A percentile compares a stretch with the other conserved stretches of the same genome.
phyloP scores from a whole-genome alignment of 441 rosid genomes.

The Biscutella auriculata region DNA sequence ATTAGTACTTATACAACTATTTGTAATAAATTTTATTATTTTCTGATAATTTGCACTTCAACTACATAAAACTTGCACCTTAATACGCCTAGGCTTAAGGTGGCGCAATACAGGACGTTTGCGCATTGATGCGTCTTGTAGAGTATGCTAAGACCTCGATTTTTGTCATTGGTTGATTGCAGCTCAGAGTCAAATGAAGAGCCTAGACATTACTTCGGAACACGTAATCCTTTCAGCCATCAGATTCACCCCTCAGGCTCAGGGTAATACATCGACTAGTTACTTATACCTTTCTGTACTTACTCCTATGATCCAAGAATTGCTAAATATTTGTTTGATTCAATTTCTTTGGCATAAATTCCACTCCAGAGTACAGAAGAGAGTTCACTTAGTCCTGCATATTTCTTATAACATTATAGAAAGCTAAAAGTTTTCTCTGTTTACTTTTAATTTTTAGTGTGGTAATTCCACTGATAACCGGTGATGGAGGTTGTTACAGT shows the following conservation, averaged over 20 bases:
- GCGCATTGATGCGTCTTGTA: too few species aligned
- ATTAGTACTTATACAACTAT: too few species aligned
- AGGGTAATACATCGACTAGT: conserved; percentile 41
- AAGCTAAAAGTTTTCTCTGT: background rate
- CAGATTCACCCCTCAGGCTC: conserved; percentile 45
- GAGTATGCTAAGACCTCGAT: background rate
- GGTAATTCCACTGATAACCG: conserved; percentile 45
- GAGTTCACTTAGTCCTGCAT: too few species aligned
- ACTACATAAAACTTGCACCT: too few species aligned
- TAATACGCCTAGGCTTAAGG: too few species aligned
- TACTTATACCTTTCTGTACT: background rate
- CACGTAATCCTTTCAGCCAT: conserved; percentile 30
- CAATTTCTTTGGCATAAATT: too few species aligned
- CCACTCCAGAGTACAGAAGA: too few species aligned
- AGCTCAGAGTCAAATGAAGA: conserved; percentile 34
- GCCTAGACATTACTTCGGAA: conserved; percentile 15
- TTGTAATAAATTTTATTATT: too few species aligned
- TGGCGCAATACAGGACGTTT: too few species aligned
- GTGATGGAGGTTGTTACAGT: conserved; percentile 26
- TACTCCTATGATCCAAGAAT: background rate
- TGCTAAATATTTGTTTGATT: too few species aligned
- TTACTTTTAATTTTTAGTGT: conserved; percentile 28
- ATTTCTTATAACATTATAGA: too few species aligned
- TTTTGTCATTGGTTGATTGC: conserved; percentile 18
- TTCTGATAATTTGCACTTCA: too few species aligned